Conservation (phyloP, 805 yeast genomes). For the Kuraishia cidri region DNA sequence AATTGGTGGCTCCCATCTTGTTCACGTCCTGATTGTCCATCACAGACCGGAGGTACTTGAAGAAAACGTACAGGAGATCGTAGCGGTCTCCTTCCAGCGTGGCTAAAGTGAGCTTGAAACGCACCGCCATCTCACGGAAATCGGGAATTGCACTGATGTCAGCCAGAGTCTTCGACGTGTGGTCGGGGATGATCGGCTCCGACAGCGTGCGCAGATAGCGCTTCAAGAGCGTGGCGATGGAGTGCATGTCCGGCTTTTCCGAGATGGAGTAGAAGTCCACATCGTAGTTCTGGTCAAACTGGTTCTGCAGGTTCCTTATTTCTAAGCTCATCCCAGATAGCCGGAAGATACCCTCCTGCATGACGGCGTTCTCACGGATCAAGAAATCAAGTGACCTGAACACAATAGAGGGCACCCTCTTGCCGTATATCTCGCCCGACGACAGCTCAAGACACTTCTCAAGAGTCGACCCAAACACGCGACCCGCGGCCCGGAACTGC, state of each 20-base stretch:
- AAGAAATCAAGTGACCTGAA: slow-evolving; percentile 68
- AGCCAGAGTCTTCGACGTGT: slow-evolving; percentile 6
- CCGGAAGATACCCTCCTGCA: slow-evolving; percentile 87
- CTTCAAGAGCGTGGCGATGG: slow-evolving; percentile 75
- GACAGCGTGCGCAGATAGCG: slow-evolving; percentile 73
- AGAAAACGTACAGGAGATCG: slow-evolving; percentile 48
- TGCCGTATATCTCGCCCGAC: slow-evolving; percentile 32
- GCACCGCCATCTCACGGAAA: background rate
- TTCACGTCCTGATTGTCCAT: slow-evolving; percentile 47
- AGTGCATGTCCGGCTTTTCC: slow-evolving; percentile 56
- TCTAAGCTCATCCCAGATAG: slow-evolving; percentile 81
- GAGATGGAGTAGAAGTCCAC: slow-evolving; percentile 46
- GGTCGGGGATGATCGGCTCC: slow-evolving; percentile 44
- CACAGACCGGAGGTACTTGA: slow-evolving; percentile 54
- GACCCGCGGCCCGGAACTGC: background rate
- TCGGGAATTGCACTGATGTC: background rate
- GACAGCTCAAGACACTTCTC: slow-evolving; percentile 43
- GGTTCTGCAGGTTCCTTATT: slow-evolving; percentile 58
- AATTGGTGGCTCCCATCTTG: slow-evolving; percentile 71
- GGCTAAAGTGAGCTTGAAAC: slow-evolving; percentile 9
- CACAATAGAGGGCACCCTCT: slow-evolving; percentile 64
- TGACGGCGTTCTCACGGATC: slow-evolving; percentile 56
- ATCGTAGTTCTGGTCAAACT: slow-evolving; percentile 61
- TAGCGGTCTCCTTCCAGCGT: slow-evolving; percentile 45
- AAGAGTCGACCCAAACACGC: slow-evolving; percentile 60